Conservation (phyloP, 768 basidiomycete genomes). For the Trametes cingulata region DNA sequence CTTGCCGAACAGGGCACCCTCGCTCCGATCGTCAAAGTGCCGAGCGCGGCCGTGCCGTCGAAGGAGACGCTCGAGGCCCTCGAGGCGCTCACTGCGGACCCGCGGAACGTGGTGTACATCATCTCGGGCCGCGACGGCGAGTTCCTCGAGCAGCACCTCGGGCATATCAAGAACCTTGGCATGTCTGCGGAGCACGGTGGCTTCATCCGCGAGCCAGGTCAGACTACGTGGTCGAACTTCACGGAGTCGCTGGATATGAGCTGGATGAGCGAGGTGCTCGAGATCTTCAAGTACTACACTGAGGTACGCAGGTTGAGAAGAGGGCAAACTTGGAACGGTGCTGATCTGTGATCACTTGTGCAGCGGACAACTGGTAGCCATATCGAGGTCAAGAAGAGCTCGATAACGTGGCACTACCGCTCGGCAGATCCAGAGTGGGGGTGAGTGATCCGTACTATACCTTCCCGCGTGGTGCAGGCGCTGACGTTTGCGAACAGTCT, state of each 20-base stretch:
- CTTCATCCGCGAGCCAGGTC: slow-evolving; percentile 78
- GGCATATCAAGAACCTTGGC: slow-evolving; percentile 78
- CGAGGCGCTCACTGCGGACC: slow-evolving; percentile 69
- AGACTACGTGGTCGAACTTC: slow-evolving; percentile 76
- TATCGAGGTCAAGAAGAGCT: slow-evolving; percentile 96
- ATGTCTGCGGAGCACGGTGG: slow-evolving; percentile 97
- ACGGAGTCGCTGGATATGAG: slow-evolving; percentile 94
- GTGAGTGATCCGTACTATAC: slow-evolving; percentile 43
- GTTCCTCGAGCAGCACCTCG: slow-evolving; percentile 91
- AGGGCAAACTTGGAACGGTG: too few species aligned
- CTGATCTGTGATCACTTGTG: background rate
- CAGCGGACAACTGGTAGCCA: slow-evolving; percentile 92
- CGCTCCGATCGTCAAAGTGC: slow-evolving; percentile 94
- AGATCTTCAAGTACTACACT: slow-evolving; percentile 96
- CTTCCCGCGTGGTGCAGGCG: background rate
- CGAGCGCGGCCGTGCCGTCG: slow-evolving; percentile 84
- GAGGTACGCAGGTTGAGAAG: slow-evolving; percentile 53
- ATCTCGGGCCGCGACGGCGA: slow-evolving; percentile 94
- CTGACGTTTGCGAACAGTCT: slow-evolving; percentile 43
- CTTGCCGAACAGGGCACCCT: slow-evolving; percentile 73
- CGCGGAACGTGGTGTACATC: slow-evolving; percentile 92
- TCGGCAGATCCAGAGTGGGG: slow-evolving; percentile 95
- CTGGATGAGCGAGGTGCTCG: slow-evolving; percentile 95
- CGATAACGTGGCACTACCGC: slow-evolving; percentile 98
- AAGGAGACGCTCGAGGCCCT: slow-evolving; percentile 73